Base-by-base conservation (phyloP, 2,329 filamentous ascomycete species). In the Fusarium sp. region DNA sequence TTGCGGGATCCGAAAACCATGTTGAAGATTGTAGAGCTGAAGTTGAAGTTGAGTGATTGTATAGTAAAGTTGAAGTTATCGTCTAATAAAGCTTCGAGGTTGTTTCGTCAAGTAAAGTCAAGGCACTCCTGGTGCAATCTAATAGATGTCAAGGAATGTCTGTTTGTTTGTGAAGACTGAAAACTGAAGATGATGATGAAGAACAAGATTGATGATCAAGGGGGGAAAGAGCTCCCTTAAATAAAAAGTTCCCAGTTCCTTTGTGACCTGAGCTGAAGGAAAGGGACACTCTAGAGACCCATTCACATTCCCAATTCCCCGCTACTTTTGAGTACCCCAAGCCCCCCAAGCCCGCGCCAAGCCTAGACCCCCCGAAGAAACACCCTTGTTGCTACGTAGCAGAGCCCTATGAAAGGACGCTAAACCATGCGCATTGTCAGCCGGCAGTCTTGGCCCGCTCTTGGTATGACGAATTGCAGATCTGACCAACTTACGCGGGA, bases 71-170 rank as follows among this genome's bases (percentile, higher is more conserved):
- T 46, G 32, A 40, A 25, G 45, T 21, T 34, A 53, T 53, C 20
- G 53, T 70, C 32, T 62, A 28, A 50, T 69, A 37, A n/a, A 51
- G 59, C 63, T 61, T 71, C 49, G 47, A 71, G 68, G 68, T 41
- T 55, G 67, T 34, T 65, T 65, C 14, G 50, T 71, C 55, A 57
- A 20, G 48, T 51, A n/a, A 27, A 51, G 32, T 53, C 49, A 42
- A 32, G 57, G 65, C 68, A 71, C 68, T 72, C 68, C 68, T 69
- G 68, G 68, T 71, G 68, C 68, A 55, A 59, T 71, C 59, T 61
- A 59, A 62, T 56, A 58, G 68, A 68, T 70, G 34, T 69, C 68
- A 71, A 71, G 68, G 64, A 72, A 68, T 69, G 68, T 46, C 51
- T 71, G 56, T 69, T 34, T 62, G 51, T 45, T 27, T 46, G 48